These are phyloP conservation scores for Clavispora asparagi DNA, from an alignment of 805 yeast genomes.

Conservation along the genomic window DNA sequence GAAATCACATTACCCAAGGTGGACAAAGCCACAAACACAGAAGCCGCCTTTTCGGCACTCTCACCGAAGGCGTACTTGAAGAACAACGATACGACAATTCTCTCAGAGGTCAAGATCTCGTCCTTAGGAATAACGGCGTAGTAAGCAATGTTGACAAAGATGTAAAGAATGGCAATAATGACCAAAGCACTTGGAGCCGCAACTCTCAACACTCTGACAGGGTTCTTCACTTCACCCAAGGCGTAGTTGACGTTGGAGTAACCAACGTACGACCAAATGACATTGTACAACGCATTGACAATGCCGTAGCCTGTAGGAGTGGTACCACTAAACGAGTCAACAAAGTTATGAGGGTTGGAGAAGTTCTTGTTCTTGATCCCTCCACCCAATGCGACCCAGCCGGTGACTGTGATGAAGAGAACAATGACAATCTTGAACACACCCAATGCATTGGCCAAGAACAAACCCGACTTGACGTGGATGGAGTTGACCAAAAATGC, in stretches of 20 bases:
- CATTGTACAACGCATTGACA: slow-evolving; percentile 73
- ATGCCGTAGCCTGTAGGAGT: slow-evolving; percentile 61
- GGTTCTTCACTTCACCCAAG: slow-evolving; percentile 71
- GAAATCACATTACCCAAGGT: slow-evolving; percentile 80
- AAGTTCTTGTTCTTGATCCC: slow-evolving; percentile 47
- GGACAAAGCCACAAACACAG: slow-evolving; percentile 75
- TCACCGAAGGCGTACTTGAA: slow-evolving; percentile 69
- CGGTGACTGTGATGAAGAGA: slow-evolving; percentile 64
- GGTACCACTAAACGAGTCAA: slow-evolving; percentile 50
- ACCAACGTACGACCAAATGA: slow-evolving; percentile 82
- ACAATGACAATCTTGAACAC: slow-evolving; percentile 69
- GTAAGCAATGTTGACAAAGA: slow-evolving; percentile 74
- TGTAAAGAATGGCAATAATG: slow-evolving; percentile 57
- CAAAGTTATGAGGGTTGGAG: slow-evolving; percentile 54
- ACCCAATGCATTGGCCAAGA: slow-evolving; percentile 60
- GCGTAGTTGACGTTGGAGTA: slow-evolving; percentile 83
- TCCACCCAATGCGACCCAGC: slow-evolving; percentile 81
- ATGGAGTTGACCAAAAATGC: slow-evolving; percentile 60
- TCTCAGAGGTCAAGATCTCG: slow-evolving; percentile 53
- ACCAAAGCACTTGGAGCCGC: slow-evolving; percentile 76
- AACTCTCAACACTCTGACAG: slow-evolving; percentile 57
- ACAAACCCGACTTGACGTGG: slow-evolving; percentile 61
- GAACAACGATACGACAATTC: slow-evolving; percentile 70
- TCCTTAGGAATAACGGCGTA: slow-evolving; percentile 76
- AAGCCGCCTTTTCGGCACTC: slow-evolving; percentile 64